Conservation (phyloP, 1,139 yeast species). For the Suhomyces wounanorum region DNA sequence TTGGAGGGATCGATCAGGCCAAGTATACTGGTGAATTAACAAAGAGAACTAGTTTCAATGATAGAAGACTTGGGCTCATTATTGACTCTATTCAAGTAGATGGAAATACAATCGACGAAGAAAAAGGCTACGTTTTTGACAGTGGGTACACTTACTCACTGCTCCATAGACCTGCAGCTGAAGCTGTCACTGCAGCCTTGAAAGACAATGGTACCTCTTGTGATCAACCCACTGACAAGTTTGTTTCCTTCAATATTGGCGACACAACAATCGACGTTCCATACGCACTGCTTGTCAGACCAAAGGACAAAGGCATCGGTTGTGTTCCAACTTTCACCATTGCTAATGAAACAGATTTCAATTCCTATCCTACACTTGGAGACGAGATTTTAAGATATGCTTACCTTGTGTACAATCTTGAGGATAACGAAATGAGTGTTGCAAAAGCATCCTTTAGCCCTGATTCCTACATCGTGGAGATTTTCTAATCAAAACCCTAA, state of each 20-base stretch:
- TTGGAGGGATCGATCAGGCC: constrained; percentile 24
- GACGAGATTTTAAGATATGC: constrained; percentile 24
- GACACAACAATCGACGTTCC: constrained; percentile 6
- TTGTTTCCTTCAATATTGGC: constrained; percentile 3
- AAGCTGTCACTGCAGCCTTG: not conserved
- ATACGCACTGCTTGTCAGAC: not conserved
- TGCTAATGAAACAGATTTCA: not conserved
- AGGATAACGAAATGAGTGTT: constrained; percentile 20
- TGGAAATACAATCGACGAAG: not conserved
- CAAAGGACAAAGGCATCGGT: not conserved
- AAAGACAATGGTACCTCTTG: not conserved
- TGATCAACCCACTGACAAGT: constrained; percentile 2
- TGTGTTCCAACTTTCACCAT: not conserved
- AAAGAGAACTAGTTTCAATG: constrained; percentile 3
- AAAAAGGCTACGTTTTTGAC: constrained; percentile 3
- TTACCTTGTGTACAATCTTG: constrained; percentile 26
- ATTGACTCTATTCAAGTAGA: constrained; percentile 1
- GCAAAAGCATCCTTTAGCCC: constrained; percentile 21
- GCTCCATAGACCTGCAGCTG: not conserved
- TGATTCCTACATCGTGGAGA: constrained; percentile 13
- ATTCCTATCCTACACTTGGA: constrained; percentile 17
- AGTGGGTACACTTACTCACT: constrained; percentile 6
- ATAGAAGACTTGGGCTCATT: constrained; percentile 1
- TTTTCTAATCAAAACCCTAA: not conserved
- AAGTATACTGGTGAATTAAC: constrained; percentile 22